Evolutionary conservation across 164 flowering plant species (phyloP).

Genomic region (Euptelea pleiosperma): DNA sequence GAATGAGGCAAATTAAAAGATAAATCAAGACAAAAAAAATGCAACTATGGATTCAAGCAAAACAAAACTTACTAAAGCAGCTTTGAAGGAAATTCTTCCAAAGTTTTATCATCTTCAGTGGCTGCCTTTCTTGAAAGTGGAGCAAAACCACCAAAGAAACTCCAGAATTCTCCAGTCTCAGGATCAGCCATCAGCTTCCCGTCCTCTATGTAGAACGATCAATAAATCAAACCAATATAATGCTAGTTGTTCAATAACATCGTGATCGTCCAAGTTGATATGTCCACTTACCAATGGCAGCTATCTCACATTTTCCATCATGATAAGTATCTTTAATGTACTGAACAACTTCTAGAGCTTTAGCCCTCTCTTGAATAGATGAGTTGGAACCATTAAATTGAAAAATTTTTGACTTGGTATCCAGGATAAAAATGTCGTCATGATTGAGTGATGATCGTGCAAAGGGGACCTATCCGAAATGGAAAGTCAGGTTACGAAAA

Average conservation of each 20-base stretch:
- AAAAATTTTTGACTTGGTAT: conserved; percentile 89
- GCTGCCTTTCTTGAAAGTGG: conserved; percentile 89
- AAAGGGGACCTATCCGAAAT: conserved; percentile 67
- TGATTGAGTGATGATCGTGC: conserved; percentile 95
- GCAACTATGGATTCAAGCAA: not conserved
- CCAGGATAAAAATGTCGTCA: conserved; percentile 91
- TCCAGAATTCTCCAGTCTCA: conserved; percentile 98
- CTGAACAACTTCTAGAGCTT: conserved; percentile 97
- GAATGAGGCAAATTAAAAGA: no score
- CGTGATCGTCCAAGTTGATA: not conserved
- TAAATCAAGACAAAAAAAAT: no score
- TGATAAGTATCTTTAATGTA: conserved; percentile 92
- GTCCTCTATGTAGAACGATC: conserved; percentile 58
- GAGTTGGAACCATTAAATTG: conserved; percentile 98
- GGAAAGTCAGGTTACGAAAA: conserved; percentile 7
- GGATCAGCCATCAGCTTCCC: conserved; percentile 98
- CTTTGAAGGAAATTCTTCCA: conserved; percentile 43
- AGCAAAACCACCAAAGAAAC: conserved; percentile 97
- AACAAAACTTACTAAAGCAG: conserved; percentile 49
- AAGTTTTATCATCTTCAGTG: conserved; percentile 44
- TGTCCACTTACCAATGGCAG: conserved; percentile 73
- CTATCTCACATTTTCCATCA: conserved; percentile 97
- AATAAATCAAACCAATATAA: conserved; percentile 10
- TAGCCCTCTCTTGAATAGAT: conserved; percentile 98
- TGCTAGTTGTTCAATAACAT: conserved; percentile 8